These are phyloP conservation scores for Dysphania ambrosioides DNA, from an alignment of 148 eudicot genomes.

Conservation along the genomic window DNA sequence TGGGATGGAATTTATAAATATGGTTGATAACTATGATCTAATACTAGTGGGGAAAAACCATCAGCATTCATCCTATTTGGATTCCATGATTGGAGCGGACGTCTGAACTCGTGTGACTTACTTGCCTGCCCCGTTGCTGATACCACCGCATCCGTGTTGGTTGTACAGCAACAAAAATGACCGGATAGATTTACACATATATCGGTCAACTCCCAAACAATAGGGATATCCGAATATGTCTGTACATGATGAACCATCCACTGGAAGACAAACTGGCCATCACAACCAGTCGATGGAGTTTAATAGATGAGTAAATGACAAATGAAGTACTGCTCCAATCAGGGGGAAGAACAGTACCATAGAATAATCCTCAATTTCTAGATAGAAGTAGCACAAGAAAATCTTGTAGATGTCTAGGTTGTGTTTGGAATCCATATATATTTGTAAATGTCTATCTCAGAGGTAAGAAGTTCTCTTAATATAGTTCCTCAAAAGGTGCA, in stretches of 20 bases:
- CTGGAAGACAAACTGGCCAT: slow-evolving; percentile 1
- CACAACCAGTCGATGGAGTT: slow-evolving; percentile 3
- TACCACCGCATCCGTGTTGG: slow-evolving; percentile 52
- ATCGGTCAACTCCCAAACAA: slow-evolving; percentile 12
- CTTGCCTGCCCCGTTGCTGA: slow-evolving; percentile 50
- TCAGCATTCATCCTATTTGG: slow-evolving; percentile 43
- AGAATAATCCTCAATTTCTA: slow-evolving; percentile 6
- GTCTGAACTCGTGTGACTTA: slow-evolving; percentile 73
- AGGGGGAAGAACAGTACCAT: not conserved
- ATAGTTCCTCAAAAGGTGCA: no score
- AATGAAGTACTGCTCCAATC: slow-evolving; percentile 8
- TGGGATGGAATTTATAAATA: slow-evolving; percentile 34
- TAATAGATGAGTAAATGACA: slow-evolving; percentile 19
- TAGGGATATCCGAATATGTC: slow-evolving; percentile 17
- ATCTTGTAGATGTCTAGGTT: no score
- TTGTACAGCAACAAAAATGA: slow-evolving; percentile 64
- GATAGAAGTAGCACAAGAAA: slow-evolving; percentile 19
- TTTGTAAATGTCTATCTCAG: no score
- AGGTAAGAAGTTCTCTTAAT: no score
- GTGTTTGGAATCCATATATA: no score
- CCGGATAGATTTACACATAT: slow-evolving; percentile 21
- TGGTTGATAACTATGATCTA: slow-evolving; percentile 42
- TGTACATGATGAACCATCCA: slow-evolving; percentile 18
- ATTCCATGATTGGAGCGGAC: slow-evolving; percentile 62
- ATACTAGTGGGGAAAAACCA: slow-evolving; percentile 57